Evolutionary conservation across 1,284 basidiomycete species (phyloP), one percentile per base, ranked within the genome.

Genomic region (Fomitiporia mediterranea): DNA sequence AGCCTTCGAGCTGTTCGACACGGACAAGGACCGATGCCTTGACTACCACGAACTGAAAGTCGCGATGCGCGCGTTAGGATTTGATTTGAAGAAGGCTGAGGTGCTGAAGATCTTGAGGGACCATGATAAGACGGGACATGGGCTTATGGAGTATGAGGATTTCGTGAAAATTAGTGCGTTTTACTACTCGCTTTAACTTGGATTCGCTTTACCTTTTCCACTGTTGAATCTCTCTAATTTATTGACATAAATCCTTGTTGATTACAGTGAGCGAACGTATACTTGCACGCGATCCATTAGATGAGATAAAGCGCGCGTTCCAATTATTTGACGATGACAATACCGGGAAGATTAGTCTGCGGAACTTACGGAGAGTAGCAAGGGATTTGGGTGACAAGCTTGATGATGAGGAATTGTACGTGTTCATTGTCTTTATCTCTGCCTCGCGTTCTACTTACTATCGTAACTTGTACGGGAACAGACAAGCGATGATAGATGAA

Each of bases 401-500:
- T 60, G 94, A 96, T 65, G 97, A 98, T 62, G 96, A 99, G 62
- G 97, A 99, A 67, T 75, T 99, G 94, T 98, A 70, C 71, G 94
- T 82, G 6, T 53, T 51, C 13, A 15, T 15, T 46, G 11, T 51
- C 57, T 35, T 58, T 47, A 9, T 40, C 43, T 30, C 38, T 40
- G 17, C 40, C 27, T 53, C 21, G 44, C 38, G 28, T 50, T 11
- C 44, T 38, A 47, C 25, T 23, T 30, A 30, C 23, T 54, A 34
- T 27, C 30, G 17, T 17, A 60, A 27, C 56, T 58, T 64, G 57
- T 51, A 56, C 66, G 63, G 58, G 4, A 50, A 56, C 66, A 98
- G 95, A 63, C 93, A 98, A 84, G 97, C 96, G 19, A 99, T 99
- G 96, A 99, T 99, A 67, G 97, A 99, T 67, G 97, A 99, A 74